Conservation (phyloP, 345 rosid genomes). For the Sapria himalayana region DNA sequence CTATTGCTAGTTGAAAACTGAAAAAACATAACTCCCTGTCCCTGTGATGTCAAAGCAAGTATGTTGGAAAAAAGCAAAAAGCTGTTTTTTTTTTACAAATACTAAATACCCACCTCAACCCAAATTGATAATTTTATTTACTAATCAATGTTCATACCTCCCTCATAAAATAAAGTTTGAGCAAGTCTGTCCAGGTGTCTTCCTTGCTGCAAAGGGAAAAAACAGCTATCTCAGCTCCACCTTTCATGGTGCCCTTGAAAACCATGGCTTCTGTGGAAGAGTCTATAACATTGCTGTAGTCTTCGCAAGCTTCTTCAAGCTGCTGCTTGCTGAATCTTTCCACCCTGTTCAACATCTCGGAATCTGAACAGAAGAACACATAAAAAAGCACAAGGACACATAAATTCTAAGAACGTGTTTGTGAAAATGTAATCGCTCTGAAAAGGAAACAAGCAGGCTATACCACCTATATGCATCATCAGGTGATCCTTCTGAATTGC, state of each 20-base stretch:
- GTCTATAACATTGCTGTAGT: slow-evolving; percentile 93
- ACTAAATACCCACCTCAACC: too few relatives aligned
- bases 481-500: slow-evolving; percentile 54
- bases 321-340: slow-evolving; percentile 73
- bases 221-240: slow-evolving; percentile 92
- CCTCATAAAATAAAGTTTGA: slow-evolving; percentile 81
- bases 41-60: too few relatives aligned
- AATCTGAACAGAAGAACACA: slow-evolving; percentile 24
- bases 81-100: too few relatives aligned
- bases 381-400: neutral
- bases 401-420: too few relatives aligned
- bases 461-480: slow-evolving; percentile 52
- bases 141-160: too few relatives aligned
- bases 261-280: slow-evolving; percentile 82
- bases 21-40: too few relatives aligned
- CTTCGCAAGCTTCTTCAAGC: slow-evolving; percentile 97
- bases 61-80: too few relatives aligned
- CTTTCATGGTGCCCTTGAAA: slow-evolving; percentile 77
- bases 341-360: slow-evolving; percentile 67
- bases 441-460: slow-evolving; percentile 9
- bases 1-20: too few relatives aligned
- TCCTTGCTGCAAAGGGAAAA: slow-evolving; percentile 74
- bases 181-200: slow-evolving; percentile 84
- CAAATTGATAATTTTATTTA: too few relatives aligned
- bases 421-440: too few relatives aligned